Evolutionary conservation across 2,329 filamentous ascomycete species (phyloP).

Genomic region (Rhinocladiella mackenziei): DNA sequence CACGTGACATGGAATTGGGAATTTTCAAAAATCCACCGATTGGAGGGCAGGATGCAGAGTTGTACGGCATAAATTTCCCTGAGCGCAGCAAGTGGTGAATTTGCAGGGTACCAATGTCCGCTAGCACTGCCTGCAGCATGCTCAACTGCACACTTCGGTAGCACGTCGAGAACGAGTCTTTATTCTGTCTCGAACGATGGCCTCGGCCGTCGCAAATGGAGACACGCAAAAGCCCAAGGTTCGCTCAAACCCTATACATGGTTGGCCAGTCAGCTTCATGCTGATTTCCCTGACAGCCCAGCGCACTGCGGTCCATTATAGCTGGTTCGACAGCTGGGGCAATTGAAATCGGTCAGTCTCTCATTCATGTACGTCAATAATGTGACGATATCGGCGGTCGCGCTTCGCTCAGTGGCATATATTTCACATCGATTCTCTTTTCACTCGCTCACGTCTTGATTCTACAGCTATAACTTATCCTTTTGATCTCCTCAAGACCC

Average conservation of each 20-base stretch:
- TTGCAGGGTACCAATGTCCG: too few species aligned
- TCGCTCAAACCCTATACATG: background rate
- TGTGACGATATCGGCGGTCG: background rate
- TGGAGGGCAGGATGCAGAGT: too few species aligned
- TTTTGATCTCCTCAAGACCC: conserved; percentile 93
- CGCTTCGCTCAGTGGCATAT: background rate
- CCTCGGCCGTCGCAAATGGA: conserved; percentile 15
- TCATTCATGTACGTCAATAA: background rate
- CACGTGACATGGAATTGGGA: too few species aligned
- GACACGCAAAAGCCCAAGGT: conserved; percentile 19
- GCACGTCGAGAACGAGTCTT: too few species aligned
- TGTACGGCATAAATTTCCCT: too few species aligned
- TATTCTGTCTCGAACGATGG: conserved; percentile 13
- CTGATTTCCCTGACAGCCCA: conserved; percentile 53
- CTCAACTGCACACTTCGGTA: too few species aligned
- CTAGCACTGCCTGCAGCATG: too few species aligned
- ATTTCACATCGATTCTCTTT: conserved; percentile 20
- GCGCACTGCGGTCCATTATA: conserved; percentile 79
- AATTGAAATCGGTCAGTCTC: conserved; percentile 74
- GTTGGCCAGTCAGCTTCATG: background rate
- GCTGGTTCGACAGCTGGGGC: conserved; percentile 92
- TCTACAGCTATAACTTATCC: conserved; percentile 78
- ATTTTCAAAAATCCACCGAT: too few species aligned
- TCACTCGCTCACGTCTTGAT: conserved; percentile 16
- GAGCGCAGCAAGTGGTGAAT: too few species aligned